Evolutionary conservation across 2,329 filamentous ascomycete genomes (phyloP), one percentile per base, ranked within the genome.

Genomic region (Venturia asperata): DNA sequence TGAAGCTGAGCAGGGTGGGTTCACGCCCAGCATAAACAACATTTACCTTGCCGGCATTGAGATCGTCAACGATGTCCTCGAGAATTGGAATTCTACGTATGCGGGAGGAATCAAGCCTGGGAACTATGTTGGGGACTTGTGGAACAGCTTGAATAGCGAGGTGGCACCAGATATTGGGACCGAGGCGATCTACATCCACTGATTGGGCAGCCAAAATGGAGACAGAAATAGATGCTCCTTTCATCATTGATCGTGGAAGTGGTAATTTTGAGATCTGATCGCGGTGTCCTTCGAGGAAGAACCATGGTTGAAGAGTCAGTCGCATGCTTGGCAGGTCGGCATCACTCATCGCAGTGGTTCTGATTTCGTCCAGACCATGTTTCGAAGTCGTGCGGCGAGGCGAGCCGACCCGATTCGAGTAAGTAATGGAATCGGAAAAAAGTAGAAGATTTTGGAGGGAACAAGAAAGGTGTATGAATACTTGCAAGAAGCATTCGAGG

Each of bases 81-180:
- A 73, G 0, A 80, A 77, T 3, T 91, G 88, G 88, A 76, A 86
- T 47, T 72, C 72, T 15, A 85, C 77, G 0, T 91, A 86, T 69
- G 74, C 77, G 41, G 68, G 72, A 1, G 88, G 88, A 3, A 74
- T 91, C 49, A 72, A 77, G 67, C 76, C 87, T 0, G 76, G 72
- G 1, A 90, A 90, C 70, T 90, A 91, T 69, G 76, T 90, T 41
- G 87, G 87, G 4, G 87, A 90, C 70, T 21, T 58, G 19, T 58
- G 52, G 52, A 58, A 58, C 24, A 58, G 52, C 30, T 37, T 58
- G 52, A 9, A 9, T 15, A 58, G 52, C 19, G 52, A 37, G 10
- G 52, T 58, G 5, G 52, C 30, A 11, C 52, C 52, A 34, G 52
- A 58, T 58, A 58, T 58, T 13, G 52, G 52, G 6, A 58, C 52